These are phyloP conservation scores for Physcomitrellopsis africana DNA, from an alignment of 225 moss, liverwort and hornwort genomes.

Conservation along the genomic window DNA sequence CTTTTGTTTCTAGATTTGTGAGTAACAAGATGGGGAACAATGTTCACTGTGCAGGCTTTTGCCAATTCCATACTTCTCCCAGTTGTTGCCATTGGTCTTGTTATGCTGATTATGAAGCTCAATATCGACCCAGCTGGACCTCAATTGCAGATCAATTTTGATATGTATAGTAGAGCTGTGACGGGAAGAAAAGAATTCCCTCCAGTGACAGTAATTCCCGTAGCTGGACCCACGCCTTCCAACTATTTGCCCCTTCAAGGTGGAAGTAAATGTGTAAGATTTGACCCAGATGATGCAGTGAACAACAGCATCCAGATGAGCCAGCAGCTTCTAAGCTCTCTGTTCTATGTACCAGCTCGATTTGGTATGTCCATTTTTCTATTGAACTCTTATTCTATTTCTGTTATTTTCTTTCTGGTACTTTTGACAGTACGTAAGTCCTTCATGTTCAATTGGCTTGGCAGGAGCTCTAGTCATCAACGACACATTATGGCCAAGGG, in stretches of 20 bases:
- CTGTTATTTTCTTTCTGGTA: neutral
- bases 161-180: conserved; percentile 61
- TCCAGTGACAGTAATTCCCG: conserved; percentile 48
- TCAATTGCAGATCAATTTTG: conserved; percentile 58
- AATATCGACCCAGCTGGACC: conserved; percentile 90
- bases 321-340: conserved; percentile 60
- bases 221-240: conserved; percentile 55
- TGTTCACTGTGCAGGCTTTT: conserved; percentile 62
- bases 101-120: conserved; percentile 87
- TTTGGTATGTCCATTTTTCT: conserved; percentile 52
- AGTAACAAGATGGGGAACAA: neutral
- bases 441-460: neutral
- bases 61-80: conserved; percentile 86
- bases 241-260: conserved; percentile 35
- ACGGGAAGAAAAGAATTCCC: conserved; percentile 36
- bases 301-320: conserved; percentile 81
- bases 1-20: neutral
- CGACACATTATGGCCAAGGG: conserved; percentile 72
- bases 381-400: neutral
- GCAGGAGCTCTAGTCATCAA: conserved; percentile 86
- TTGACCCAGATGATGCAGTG: conserved; percentile 46
- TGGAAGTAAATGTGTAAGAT: conserved; percentile 51
- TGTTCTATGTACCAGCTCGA: conserved; percentile 57
- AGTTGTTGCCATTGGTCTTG: conserved; percentile 75
- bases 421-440: neutral